Conservation (phyloP, 768 basidiomycete genomes). For the Phallus indusiatus region DNA sequence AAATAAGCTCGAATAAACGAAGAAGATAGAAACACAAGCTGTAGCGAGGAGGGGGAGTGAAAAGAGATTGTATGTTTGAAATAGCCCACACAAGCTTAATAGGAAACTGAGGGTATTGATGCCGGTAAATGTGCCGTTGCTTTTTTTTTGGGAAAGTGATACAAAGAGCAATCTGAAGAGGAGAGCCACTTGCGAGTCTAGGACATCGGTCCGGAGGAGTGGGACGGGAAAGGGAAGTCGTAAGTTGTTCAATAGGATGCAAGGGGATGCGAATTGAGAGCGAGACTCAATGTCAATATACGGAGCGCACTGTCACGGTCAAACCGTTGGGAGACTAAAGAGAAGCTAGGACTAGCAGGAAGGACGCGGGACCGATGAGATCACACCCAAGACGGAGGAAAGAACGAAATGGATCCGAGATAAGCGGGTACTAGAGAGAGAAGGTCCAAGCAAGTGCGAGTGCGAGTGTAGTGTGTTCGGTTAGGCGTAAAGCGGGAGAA, state of each 20-base stretch:
- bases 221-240: not conserved
- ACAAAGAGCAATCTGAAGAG: not conserved
- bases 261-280: not conserved
- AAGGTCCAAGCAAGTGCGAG: not conserved
- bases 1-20: not conserved
- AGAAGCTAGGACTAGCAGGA: not conserved
- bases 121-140: not conserved
- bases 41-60: not conserved
- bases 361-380: not conserved
- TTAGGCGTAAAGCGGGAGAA: not conserved
- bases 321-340: not conserved
- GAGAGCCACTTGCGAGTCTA: not conserved
- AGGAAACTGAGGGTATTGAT: not conserved
- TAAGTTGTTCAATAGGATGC: not conserved
- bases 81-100: not conserved
- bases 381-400: slow-evolving; percentile 1
- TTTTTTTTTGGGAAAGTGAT: not conserved
- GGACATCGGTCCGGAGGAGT: not conserved
- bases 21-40: not conserved
- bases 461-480: too few relatives aligned
- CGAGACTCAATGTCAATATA: not conserved
- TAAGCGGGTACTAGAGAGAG: not conserved
- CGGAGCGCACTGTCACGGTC: not conserved
- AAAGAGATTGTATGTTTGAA: not conserved
- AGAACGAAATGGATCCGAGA: not conserved